A percentile compares a stretch with the other conserved stretches of the same genome.
These are phyloP conservation scores for Gliomastix tumulicola DNA, from an alignment of 2,329 filamentous ascomycete genomes.

Conservation along the genomic window DNA sequence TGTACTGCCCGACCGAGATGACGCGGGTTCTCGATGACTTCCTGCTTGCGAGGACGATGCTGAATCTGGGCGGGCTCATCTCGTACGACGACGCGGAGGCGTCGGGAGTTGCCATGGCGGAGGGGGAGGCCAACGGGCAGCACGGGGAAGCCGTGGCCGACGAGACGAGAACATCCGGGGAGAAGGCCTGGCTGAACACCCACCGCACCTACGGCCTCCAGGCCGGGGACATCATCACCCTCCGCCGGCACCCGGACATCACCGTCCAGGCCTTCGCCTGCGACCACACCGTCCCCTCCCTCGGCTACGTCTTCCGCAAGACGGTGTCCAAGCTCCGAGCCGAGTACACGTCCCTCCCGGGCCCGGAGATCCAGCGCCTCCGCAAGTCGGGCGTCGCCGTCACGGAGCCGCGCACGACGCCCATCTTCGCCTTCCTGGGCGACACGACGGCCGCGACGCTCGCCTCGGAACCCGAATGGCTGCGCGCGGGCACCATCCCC, in stretches of 20 bases:
- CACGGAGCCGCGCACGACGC: slow-evolving; percentile 27
- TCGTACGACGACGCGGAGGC: slow-evolving; percentile 14
- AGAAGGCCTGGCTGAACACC: slow-evolving; percentile 22
- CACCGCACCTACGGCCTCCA: slow-evolving; percentile 29
- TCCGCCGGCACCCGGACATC: slow-evolving; percentile 25
- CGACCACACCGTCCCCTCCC: slow-evolving; percentile 38
- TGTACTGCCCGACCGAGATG: slow-evolving; percentile 36
- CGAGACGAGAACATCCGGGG: slow-evolving; percentile 3
- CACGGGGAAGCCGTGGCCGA: slow-evolving; percentile 1
- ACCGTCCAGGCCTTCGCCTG: slow-evolving; percentile 34
- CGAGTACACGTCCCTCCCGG: slow-evolving; percentile 25
- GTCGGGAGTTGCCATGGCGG: not conserved
- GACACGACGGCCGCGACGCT: slow-evolving; percentile 35
- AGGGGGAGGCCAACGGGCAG: not conserved
- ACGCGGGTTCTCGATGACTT: slow-evolving; percentile 28
- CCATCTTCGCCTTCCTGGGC: slow-evolving; percentile 40
- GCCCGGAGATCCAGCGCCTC: slow-evolving; percentile 27
- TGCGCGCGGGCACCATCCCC: slow-evolving; percentile 24
- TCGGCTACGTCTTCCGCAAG: slow-evolving; percentile 37
- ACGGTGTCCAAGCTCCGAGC: slow-evolving; percentile 28
- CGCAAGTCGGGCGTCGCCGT: slow-evolving; percentile 27
- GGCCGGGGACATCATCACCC: slow-evolving; percentile 24
- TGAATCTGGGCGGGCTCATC: slow-evolving; percentile 32
- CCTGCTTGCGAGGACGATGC: slow-evolving; percentile 28
- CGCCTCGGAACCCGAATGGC: slow-evolving; percentile 28